phyloP scores from a whole-genome alignment of 2,329 filamentous ascomycete genomes.

The Proliferodiscus dingleyae region DNA sequence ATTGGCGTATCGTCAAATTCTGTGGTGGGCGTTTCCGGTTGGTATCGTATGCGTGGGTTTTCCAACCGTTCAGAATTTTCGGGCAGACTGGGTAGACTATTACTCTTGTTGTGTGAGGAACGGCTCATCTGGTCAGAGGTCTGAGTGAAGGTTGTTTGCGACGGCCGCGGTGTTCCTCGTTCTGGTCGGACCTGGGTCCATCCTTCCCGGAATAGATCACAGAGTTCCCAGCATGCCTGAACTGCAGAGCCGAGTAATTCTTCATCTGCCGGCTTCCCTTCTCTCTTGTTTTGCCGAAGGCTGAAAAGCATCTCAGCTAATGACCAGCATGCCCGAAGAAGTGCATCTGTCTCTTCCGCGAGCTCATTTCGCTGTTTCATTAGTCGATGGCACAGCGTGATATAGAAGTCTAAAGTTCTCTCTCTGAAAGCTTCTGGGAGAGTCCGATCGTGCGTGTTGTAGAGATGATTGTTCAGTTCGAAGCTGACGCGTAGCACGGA shows the following conservation, averaged over 20 bases:
- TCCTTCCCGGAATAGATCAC: slow-evolving; percentile 85
- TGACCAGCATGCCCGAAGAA: slow-evolving; percentile 83
- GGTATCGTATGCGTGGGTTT: slow-evolving; percentile 26
- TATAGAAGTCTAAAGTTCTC: slow-evolving; percentile 88
- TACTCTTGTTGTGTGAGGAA: slow-evolving; percentile 26
- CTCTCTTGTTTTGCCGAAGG: slow-evolving; percentile 74
- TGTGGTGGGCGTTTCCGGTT: slow-evolving; percentile 88
- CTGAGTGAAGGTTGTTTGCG: slow-evolving; percentile 69
- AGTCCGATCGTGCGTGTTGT: slow-evolving; percentile 81
- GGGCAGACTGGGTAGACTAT: slow-evolving; percentile 44
- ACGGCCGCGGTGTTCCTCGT: slow-evolving; percentile 76
- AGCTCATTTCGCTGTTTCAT: slow-evolving; percentile 87
- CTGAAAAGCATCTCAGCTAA: slow-evolving; percentile 91
- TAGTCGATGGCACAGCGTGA: slow-evolving; percentile 87
- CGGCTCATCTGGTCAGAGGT: slow-evolving; percentile 44
- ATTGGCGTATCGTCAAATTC: slow-evolving; percentile 90
- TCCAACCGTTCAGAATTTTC: slow-evolving; percentile 39
- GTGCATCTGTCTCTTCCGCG: slow-evolving; percentile 75
- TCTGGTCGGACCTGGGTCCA: slow-evolving; percentile 88
- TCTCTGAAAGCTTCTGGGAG: slow-evolving; percentile 85
- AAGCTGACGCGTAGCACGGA: slow-evolving; percentile 89
- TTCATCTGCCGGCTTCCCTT: slow-evolving; percentile 69
- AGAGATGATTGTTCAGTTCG: slow-evolving; percentile 91
- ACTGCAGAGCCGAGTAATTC: slow-evolving; percentile 83
- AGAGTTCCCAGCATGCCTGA: slow-evolving; percentile 91